Evolutionary conservation across 2,329 filamentous ascomycete species (phyloP), one percentile per base, ranked within the genome.

Genomic region (Colletotrichum australisinense): DNA sequence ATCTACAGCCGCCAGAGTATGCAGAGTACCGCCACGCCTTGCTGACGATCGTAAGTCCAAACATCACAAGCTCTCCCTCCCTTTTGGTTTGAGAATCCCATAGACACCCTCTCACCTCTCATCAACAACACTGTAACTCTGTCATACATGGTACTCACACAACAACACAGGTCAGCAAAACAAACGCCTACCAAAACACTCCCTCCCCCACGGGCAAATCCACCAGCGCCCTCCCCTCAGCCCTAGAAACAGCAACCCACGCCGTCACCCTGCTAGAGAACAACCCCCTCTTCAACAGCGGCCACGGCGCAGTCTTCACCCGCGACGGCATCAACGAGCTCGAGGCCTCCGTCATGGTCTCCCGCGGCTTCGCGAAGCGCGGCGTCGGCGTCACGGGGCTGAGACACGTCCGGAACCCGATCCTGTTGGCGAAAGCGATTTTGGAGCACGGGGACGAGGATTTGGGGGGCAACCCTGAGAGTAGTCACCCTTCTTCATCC

Each of bases 341-440:
- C 74, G 95, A 98, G 83, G 94, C 94, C 1, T 94, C 91, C 9
- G 90, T 97, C 64, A 97, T 97, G 95, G 93, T 97, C 0, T 93
- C 93, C 2, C 87, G 88, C 32, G 93, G 92, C 0, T 86, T 87
- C 69, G 88, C 90, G 53, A 98, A 97, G 85, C 90, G 94, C 46
- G 94, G 92, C 19, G 93, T 94, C 0, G 94, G 94, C 3, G 91
- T 95, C 6, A 94, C 94, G 84, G 90, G 94, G 3, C 81, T 97
- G 16, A 88, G 87, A 6, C 90, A 87, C 55, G 93, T 97, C n/a
- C 92, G 92, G 76, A 95, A 97, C 79, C 95, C 95, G 0, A 92
- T 98, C 73, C 84, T 90, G 63, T 86, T 97, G 1, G 95, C 94
- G 0, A 87, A 87, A 35, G 90, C 91, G 75, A 89, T 97, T 79